Base-by-base conservation (phyloP, 768 basidiomycete species). In the Kwoniella botswanensis region DNA sequence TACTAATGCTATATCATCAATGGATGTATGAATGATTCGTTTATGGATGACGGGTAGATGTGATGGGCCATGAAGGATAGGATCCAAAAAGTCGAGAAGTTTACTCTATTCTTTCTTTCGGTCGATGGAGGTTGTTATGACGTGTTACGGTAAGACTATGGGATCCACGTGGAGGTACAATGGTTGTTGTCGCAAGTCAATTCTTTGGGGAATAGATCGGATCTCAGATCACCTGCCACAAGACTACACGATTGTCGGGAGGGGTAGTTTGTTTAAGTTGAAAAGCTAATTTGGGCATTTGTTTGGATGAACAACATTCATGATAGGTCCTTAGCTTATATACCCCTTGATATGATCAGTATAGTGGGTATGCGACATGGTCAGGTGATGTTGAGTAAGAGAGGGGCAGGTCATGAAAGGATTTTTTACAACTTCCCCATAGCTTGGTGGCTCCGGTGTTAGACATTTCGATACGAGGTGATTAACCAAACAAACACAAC, bases 151-250 rank as follows among this genome's bases (percentile, higher is more conserved):
- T 26, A 26, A 26, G 4, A 3, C 26, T 3, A 2, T 26, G 26
- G 26, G 3, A 26, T 1, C 26, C 26, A 26, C 26, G 26, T 26
- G 26, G 26, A 3, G 26, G 4, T 26, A 2, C 2, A 26, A 26
- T 26, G 3, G 26, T 2, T 26, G 54, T 55, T 55, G 54, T 21
- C 24, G 54, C 18, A 13, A 55, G 21, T 24, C 35, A 43, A 43
- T 61, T 61, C n/a, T 42, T 61, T 42, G 59, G 59, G 59, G 41
- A 59, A 43, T 61, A 61, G 59, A 44, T 61, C 57, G 54, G 54
- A n/a, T 55, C 21, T n/a, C n/a, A n/a, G 46, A 15, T 50, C 46
- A 50, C 7, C 35, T 17, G 46, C 46, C 46, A 50, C 46, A 50
- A 50, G 9, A 17, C 15, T 26, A 26, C 26, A 26, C 26, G 26